phyloP scores from a whole-genome alignment of 2,329 filamentous ascomycete genomes.

The Aspergillus tubingensis region DNA sequence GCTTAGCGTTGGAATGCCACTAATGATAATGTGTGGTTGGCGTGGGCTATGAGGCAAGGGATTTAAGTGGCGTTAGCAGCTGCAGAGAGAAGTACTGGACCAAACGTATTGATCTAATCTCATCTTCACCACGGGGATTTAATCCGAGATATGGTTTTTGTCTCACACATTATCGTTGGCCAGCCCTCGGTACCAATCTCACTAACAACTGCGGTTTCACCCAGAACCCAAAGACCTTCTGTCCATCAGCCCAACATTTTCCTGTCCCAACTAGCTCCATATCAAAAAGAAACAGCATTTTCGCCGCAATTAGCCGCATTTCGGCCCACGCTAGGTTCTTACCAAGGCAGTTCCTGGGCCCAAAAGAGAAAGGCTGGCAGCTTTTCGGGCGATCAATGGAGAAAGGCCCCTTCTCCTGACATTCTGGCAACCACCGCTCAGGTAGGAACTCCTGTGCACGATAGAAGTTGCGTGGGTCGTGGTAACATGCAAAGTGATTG shows the following conservation, averaged over 20 bases:
- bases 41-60: too few species aligned
- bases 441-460: background rate
- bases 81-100: too few species aligned
- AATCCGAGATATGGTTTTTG: too few species aligned
- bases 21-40: too few species aligned
- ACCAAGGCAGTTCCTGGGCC: conserved; percentile 35
- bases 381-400: conserved; percentile 16
- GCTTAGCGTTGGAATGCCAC: too few species aligned
- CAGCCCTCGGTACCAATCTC: background rate
- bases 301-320: conserved; percentile 10
- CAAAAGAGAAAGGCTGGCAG: conserved; percentile 35
- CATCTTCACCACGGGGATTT: background rate
- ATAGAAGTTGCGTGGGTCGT: conserved; percentile 23
- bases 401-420: background rate
- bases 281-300: background rate
- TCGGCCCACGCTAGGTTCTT: conserved; percentile 15
- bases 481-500: conserved; percentile 23
- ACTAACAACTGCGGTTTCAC: conserved; percentile 2
- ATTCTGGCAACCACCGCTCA: background rate
- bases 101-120: too few species aligned
- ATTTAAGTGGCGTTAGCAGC: too few species aligned
- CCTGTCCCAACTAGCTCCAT: background rate
- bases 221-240: conserved; percentile 10
- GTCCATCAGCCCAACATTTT: background rate
- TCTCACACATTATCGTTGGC: too few species aligned